phyloP scores from a whole-genome alignment of 129 eudicot species.

The Flaveria bidentis region DNA sequence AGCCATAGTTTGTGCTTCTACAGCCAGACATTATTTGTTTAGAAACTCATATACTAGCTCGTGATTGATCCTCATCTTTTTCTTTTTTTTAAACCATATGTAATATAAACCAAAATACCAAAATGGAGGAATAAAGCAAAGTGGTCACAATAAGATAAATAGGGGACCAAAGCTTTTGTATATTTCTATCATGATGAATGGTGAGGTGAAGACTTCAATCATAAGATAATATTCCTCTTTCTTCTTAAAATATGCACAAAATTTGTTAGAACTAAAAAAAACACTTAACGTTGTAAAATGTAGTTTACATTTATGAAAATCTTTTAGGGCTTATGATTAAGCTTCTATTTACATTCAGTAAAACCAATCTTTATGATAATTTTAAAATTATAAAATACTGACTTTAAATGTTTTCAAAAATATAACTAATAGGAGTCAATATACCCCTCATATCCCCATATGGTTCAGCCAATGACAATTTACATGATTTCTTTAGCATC shows the following conservation, averaged over 20 bases:
- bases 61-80: background rate
- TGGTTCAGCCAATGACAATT: background rate
- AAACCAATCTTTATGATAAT: too few relatives aligned
- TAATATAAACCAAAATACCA: constrained; percentile 21
- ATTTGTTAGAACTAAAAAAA: background rate
- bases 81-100: constrained; percentile 8
- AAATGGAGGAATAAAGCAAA: constrained; percentile 27
- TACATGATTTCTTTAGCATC: too few relatives aligned
- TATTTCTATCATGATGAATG: constrained; percentile 17
- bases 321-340: too few relatives aligned
- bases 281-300: background rate
- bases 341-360: too few relatives aligned
- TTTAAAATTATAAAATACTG: too few relatives aligned
- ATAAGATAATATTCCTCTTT: background rate
- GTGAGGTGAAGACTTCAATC: constrained; percentile 1
- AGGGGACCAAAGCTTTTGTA: constrained; percentile 38
- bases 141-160: constrained; percentile 39
- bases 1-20: background rate
- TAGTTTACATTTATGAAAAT: too few relatives aligned
- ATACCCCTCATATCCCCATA: background rate
- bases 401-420: background rate
- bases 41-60: background rate
- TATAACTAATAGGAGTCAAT: too few relatives aligned
- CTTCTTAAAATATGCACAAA: background rate
- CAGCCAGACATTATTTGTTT: background rate